These are phyloP conservation scores for Saccharomycopsis capsularis DNA, from an alignment of 805 yeast species.

Conservation along the genomic window DNA sequence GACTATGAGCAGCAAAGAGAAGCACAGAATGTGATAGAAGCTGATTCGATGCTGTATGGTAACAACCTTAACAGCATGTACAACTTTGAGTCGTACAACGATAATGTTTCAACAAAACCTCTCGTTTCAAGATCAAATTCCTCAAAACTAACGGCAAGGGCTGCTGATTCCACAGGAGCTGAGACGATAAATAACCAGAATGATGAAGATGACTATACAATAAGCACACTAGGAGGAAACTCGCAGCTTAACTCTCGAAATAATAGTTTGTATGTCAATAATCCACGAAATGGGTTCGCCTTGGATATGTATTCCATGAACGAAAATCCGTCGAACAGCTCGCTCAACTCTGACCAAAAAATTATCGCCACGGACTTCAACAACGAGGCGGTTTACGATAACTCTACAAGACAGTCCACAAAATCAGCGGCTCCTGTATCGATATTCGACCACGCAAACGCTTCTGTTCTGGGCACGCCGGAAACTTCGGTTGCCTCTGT, in stretches of 20 bases:
- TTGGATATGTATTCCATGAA: constrained; percentile 13
- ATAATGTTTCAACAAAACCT: constrained; percentile 17
- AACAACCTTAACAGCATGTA: neutral
- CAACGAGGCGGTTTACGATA: neutral
- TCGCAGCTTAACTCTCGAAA: neutral
- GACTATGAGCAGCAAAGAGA: neutral
- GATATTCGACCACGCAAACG: constrained; percentile 7
- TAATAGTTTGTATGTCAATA: constrained; percentile 13
- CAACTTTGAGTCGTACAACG: neutral
- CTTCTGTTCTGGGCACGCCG: constrained; percentile 13
- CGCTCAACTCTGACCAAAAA: neutral
- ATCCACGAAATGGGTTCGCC: constrained; percentile 12
- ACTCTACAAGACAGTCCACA: constrained; percentile 7
- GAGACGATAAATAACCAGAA: constrained; percentile 4
- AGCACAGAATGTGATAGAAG: too few relatives aligned
- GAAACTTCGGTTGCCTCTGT: constrained; percentile 18
- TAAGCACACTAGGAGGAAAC: neutral
- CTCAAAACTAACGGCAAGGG: constrained; percentile 2
- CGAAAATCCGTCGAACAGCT: constrained; percentile 5
- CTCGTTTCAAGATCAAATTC: constrained; percentile 18
- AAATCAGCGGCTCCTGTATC: constrained; percentile 7
- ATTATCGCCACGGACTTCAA: neutral
- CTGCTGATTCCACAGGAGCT: neutral
- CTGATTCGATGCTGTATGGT: neutral
- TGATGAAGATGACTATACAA: neutral